These are phyloP conservation scores for Haberlea rhodopensis DNA, from an alignment of 257 asterid species.

Conservation along the genomic window DNA sequence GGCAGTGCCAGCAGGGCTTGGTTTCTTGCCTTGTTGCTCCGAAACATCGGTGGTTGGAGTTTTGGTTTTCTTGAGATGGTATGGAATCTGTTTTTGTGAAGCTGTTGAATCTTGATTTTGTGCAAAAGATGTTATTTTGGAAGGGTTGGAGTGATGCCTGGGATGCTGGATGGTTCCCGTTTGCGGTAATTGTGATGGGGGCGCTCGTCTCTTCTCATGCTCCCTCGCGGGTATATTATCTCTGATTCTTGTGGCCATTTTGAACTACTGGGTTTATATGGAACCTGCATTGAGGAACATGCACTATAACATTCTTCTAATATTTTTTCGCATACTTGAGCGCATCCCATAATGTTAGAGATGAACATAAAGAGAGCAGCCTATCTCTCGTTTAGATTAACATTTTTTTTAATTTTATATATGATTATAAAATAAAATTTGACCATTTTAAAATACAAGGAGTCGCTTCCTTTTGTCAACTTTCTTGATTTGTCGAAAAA, in stretches of 20 bases:
- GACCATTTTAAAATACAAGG: no score
- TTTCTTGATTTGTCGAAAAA: no score
- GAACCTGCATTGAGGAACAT: constrained; percentile 30
- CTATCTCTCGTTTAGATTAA: no score
- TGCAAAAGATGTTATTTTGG: constrained; percentile 28
- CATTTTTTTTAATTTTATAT: no score
- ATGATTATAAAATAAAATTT: no score
- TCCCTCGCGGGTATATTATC: constrained; percentile 33
- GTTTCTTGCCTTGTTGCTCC: constrained; percentile 36
- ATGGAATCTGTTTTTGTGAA: constrained; percentile 38
- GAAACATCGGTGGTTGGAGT: constrained; percentile 31
- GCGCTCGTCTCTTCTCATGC: constrained; percentile 56
- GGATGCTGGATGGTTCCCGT: constrained; percentile 11
- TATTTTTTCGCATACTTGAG: no score
- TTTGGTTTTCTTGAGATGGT: constrained; percentile 52
- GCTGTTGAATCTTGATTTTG: constrained; percentile 25
- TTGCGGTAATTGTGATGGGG: constrained; percentile 32
- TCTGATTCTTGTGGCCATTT: constrained; percentile 58
- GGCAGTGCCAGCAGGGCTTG: constrained; percentile 19
- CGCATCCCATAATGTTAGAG: no score
- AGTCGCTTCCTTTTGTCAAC: no score
- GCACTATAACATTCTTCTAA: no score
- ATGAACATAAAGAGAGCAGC: no score
- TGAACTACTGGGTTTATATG: neutral
- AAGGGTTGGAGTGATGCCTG: constrained; percentile 29